Base-by-base conservation (phyloP, 1,284 basidiomycete species). In the Trichosporon faecale region DNA sequence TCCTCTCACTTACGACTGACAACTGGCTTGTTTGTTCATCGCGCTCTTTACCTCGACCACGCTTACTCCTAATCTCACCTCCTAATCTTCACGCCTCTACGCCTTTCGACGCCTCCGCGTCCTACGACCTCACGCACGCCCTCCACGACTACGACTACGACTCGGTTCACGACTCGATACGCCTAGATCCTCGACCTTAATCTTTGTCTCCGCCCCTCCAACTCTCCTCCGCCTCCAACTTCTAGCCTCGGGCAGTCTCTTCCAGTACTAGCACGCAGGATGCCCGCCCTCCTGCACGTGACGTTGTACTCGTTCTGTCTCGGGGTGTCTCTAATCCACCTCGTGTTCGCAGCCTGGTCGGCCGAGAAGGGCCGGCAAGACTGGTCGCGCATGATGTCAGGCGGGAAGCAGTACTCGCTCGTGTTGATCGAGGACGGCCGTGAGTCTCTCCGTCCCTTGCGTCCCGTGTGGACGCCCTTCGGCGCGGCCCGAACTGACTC, bases 221-320 rank as follows among this genome's bases (percentile, higher is more conserved):
- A 33, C 23, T 25, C 23, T 23, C 21, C 49, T 29, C 18, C 40
- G 40, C 18, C 6, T n/a, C 37, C 40, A n/a, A 44, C 40, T n/a
- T 44, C 16, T n/a, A 44, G 40, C 40, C 40, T 37, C 35, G 9
- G 35, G 12, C 35, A 37, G 35, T 37, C n/a, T 9, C 7, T 21
- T 46, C 44, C 18, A 46, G 44, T n/a, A n/a, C 55, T 16, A 7
- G 29, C 55, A 16, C 35, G 35, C 35, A 44, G 16, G 27, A 61
- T 61, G 57, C 57, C 57, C 57, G 57, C 57, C 16, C 57, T 61
- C 18, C 57, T 61, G 14, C 57, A 61, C 27, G 29, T 31, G 57
- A 61, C 57, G 57, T 29, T 61, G 57, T 61, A 61, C 29, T 29
- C 57, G 29, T 61, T 61, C 57, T 61, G 57, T 27, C 57, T 61